Conservation (phyloP, 2,329 filamentous ascomycete species). For the Penicillium freii region DNA sequence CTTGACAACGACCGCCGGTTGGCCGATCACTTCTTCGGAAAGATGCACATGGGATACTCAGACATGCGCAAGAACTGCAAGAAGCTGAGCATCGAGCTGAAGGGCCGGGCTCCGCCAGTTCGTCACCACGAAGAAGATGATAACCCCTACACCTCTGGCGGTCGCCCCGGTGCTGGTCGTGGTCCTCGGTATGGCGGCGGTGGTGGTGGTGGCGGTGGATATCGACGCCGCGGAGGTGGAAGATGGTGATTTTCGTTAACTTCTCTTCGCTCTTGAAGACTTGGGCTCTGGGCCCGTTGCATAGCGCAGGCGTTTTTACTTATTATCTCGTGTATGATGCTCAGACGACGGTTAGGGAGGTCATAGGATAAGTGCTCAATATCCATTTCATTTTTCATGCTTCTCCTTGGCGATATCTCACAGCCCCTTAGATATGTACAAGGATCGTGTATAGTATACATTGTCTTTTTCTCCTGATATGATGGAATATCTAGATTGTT, state of each 20-base stretch:
- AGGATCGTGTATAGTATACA: not conserved
- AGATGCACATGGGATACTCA: constrained; percentile 98
- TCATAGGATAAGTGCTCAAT: constrained; percentile 24
- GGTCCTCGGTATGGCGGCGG: constrained; percentile 46
- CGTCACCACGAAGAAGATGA: constrained; percentile 57
- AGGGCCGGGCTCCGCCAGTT: constrained; percentile 63
- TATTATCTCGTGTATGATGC: constrained; percentile 28
- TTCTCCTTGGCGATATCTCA: not conserved
- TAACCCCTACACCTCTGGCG: constrained; percentile 50
- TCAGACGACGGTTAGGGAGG: constrained; percentile 23
- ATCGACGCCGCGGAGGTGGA: constrained; percentile 42
- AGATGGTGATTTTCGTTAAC: constrained; percentile 37
- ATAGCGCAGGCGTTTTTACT: constrained; percentile 45
- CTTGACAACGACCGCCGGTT: constrained; percentile 91
- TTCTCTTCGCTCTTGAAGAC: constrained; percentile 5
- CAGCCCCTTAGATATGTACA: not conserved
- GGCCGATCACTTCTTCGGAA: constrained; percentile 97
- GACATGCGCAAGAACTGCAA: constrained; percentile 96
- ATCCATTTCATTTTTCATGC: constrained; percentile 16
- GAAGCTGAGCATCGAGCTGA: constrained; percentile 80
- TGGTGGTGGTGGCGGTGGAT: constrained; percentile 50
- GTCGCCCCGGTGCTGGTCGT: constrained; percentile 43
- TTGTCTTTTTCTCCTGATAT: not conserved
- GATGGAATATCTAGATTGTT: too few species aligned
- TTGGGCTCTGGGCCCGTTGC: constrained; percentile 28